Evolutionary conservation across 2,329 filamentous ascomycete genomes (phyloP), one percentile per base, ranked within the genome.

Genomic region (Cordyceps pruinosa): DNA sequence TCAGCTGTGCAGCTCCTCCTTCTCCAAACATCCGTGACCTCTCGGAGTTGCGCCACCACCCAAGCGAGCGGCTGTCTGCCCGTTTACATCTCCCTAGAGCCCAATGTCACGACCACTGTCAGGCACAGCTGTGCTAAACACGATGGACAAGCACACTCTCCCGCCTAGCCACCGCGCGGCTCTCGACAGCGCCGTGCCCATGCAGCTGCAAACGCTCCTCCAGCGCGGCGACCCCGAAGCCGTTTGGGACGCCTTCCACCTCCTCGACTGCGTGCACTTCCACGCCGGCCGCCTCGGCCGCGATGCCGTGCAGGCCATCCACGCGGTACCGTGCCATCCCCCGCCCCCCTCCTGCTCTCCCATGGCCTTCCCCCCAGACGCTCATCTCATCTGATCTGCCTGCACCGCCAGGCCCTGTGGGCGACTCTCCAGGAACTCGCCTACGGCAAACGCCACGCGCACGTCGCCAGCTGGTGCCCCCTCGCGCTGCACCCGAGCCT

Each of bases 381-480:
- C n/a, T n/a, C n/a, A n/a, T n/a, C n/a, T n/a, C n/a, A n/a, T n/a
- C n/a, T n/a, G n/a, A n/a, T n/a, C n/a, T n/a, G n/a, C n/a, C 17
- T 23, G n/a, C 15, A 15, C 32, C 7, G 23, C 23, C 9, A 59
- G 47, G 9, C 26, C 9, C 23, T 55, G 17, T 55, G 50, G 45
- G 12, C 17, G 4, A 9, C 10, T 2, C 37, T 51, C 12, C 28
- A 52, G 15, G 21, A 39, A 10, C 32, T 51, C 8, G 42, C 34
- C 45, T 13, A 19, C 5, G n/a, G n/a, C 6, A 32, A 58, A 10
- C 6, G 42, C 5, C 25, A 48, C 48, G 15, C n/a, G 0, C 5
- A 17, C 5, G 62, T 75, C 15, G 81, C 87, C 1, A 71, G 75
- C 51, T 97, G 90, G 90, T 95, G 89, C 64, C 76, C 70, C 8